A percentile compares a stretch with the other conserved stretches of the same genome.
phyloP scores from a whole-genome alignment of 2,329 filamentous ascomycete species.

The Epichloe sylvatica region DNA sequence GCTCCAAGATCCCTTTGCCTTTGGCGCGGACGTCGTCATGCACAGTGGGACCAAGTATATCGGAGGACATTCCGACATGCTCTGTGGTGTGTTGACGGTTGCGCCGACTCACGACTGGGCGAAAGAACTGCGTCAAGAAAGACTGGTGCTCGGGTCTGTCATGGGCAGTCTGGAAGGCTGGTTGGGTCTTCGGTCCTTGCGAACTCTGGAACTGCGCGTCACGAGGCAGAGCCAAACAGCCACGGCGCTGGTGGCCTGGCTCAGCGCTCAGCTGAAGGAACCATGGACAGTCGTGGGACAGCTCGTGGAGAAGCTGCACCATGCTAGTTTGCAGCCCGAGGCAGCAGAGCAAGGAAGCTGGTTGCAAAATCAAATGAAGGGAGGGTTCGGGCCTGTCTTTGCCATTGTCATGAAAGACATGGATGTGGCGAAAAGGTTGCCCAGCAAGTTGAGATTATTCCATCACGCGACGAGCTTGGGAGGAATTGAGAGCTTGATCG shows the following conservation, averaged over 20 bases:
- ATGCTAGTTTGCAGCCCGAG: conserved; percentile 66
- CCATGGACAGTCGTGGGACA: conserved; percentile 29
- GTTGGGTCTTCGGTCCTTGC: conserved; percentile 73
- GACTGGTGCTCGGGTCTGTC: conserved; percentile 65
- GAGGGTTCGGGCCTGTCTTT: conserved; percentile 83
- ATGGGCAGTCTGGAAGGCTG: conserved; percentile 87
- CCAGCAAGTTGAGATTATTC: conserved; percentile 68
- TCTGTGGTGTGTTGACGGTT: conserved; percentile 71
- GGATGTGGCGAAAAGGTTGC: conserved; percentile 51
- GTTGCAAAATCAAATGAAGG: conserved; percentile 79
- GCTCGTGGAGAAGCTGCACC: conserved; percentile 49
- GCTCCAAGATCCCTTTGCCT: conserved; percentile 69
- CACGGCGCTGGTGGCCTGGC: conserved; percentile 55
- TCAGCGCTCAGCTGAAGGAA: conserved; percentile 37
- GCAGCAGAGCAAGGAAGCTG: conserved; percentile 47
- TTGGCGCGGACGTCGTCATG: conserved; percentile 77
- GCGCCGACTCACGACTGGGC: conserved; percentile 43
- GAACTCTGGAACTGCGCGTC: conserved; percentile 76
- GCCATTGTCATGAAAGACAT: conserved; percentile 51
- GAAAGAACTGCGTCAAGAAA: conserved; percentile 48
- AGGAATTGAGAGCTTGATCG: conserved; percentile 87
- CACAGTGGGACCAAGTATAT: conserved; percentile 94
- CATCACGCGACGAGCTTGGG: conserved; percentile 91
- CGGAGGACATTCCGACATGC: conserved; percentile 85
- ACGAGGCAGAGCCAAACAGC: conserved; percentile 61